phyloP scores from a whole-genome alignment of 768 basidiomycete genomes.

The Hypsizygus marmoreus region DNA sequence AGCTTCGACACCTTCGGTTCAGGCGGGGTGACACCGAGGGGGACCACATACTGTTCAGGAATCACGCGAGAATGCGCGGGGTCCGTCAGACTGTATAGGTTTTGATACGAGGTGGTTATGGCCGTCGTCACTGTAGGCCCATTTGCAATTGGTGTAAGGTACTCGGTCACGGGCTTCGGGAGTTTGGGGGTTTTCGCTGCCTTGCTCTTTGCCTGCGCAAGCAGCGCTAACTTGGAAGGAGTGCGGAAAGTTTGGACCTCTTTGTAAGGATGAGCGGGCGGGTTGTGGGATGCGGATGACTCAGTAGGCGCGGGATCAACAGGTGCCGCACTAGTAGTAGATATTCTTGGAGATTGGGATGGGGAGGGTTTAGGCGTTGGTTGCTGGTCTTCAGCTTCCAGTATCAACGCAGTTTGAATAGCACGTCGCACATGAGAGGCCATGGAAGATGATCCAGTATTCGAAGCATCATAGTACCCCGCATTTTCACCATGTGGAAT shows the following conservation, averaged over 20 bases:
- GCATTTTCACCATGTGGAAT: conserved; percentile 20
- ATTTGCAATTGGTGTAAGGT: conserved; percentile 78
- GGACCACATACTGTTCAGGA: conserved; percentile 45
- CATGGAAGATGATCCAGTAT: conserved; percentile 45
- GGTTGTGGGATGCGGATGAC: conserved; percentile 1
- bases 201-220: conserved; percentile 62
- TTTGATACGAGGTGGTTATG: conserved; percentile 81
- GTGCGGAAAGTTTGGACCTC: conserved; percentile 34
- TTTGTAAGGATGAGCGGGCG: conserved; percentile 26
- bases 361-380: conserved; percentile 19
- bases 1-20: conserved; percentile 67
- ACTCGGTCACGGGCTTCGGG: conserved; percentile 59
- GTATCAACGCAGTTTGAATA: conserved; percentile 64
- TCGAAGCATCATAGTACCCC: conserved; percentile 13
- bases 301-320: conserved; percentile 17
- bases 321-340: conserved; percentile 18
- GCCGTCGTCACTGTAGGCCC: conserved; percentile 82
- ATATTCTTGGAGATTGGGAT: conserved; percentile 18
- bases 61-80: conserved; percentile 43
- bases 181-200: conserved; percentile 47
- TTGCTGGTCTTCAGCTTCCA: conserved; percentile 54
- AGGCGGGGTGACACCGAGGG: conserved; percentile 33
- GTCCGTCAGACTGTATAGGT: conserved; percentile 63
- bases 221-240: conserved; percentile 73
- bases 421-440: conserved; percentile 66